phyloP scores from a whole-genome alignment of 345 rosid genomes.

The Camelina laxa region DNA sequence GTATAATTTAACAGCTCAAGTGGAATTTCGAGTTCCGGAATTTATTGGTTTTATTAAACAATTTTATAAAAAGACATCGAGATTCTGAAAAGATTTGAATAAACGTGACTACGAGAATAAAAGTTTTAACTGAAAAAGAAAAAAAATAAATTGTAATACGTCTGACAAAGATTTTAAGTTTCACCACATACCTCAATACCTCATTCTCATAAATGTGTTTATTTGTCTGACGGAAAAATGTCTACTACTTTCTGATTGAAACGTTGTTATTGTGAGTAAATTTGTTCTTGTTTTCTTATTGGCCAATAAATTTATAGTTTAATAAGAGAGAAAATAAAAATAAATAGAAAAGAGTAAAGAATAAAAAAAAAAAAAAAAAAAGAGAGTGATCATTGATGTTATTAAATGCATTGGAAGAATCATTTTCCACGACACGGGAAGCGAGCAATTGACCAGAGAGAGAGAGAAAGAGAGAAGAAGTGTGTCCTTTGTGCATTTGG shows the following conservation, averaged over 20 bases:
- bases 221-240: background rate
- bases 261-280: background rate
- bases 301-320: background rate
- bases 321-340: no score
- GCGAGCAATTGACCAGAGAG: slow-evolving; percentile 45
- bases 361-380: no score
- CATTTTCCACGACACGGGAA: slow-evolving; percentile 42
- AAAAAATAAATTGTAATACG: background rate
- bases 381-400: slow-evolving; percentile 23
- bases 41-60: slow-evolving; percentile 39
- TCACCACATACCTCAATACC: slow-evolving; percentile 4
- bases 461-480: background rate
- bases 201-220: background rate
- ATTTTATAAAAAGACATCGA: slow-evolving; percentile 25
- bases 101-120: slow-evolving; percentile 1
- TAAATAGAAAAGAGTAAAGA: no score
- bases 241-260: background rate
- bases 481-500: slow-evolving; percentile 23
- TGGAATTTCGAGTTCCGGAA: slow-evolving; percentile 34
- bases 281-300: no score
- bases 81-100: slow-evolving; percentile 1
- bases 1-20: slow-evolving; percentile 24
- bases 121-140: background rate
- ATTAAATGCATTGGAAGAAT: slow-evolving; percentile 25
- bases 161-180: slow-evolving; percentile 32